phyloP scores from a whole-genome alignment of 2,329 filamentous ascomycete species.

The Blastomyces silverae region DNA sequence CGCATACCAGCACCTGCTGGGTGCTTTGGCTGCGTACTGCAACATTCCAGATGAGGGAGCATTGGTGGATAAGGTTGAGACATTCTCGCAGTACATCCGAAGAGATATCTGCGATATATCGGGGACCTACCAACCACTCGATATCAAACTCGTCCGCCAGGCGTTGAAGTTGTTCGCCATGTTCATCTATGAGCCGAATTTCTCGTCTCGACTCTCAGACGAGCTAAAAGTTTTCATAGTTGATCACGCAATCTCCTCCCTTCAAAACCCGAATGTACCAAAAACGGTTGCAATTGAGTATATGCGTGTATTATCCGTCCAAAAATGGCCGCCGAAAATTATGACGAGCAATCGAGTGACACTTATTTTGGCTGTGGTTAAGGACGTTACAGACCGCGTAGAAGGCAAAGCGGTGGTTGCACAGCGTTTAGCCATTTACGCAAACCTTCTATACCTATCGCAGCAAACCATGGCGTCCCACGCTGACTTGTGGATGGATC shows the following conservation, averaged over 20 bases:
- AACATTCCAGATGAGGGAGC: constrained; percentile 69
- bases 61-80: constrained; percentile 65
- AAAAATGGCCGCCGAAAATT: constrained; percentile 67
- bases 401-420: constrained; percentile 75
- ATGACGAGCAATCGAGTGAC: constrained; percentile 66
- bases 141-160: constrained; percentile 67
- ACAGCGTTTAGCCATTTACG: constrained; percentile 71
- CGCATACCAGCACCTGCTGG: constrained; percentile 74
- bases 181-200: constrained; percentile 66
- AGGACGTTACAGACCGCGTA: constrained; percentile 64
- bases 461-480: constrained; percentile 63
- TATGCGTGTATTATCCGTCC: constrained; percentile 71
- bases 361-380: constrained; percentile 62
- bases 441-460: constrained; percentile 65
- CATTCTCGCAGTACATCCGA: constrained; percentile 74
- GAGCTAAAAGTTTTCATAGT: constrained; percentile 76
- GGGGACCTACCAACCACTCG: constrained; percentile 48
- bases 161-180: constrained; percentile 70
- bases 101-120: constrained; percentile 65
- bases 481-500: constrained; percentile 67
- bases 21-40: constrained; percentile 71
- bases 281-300: constrained; percentile 75
- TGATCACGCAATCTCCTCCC: constrained; percentile 68
- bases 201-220: constrained; percentile 62
- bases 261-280: constrained; percentile 60